Evolutionary conservation across 768 basidiomycete genomes (phyloP).

Genomic region (Hortiboletus flavorubellus): DNA sequence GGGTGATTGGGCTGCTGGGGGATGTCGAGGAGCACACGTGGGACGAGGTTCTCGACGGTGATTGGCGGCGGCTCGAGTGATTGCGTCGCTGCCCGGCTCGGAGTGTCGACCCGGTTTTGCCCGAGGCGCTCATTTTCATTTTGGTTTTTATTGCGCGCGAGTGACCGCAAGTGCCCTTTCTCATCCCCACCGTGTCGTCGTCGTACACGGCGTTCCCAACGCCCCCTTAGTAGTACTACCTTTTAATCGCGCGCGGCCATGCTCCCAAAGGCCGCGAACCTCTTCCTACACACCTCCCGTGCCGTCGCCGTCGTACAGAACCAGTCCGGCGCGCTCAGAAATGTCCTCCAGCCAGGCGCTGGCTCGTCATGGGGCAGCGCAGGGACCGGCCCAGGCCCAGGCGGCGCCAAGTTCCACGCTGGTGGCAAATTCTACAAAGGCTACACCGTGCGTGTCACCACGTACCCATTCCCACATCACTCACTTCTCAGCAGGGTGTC

Average conservation of each 20-base stretch:
- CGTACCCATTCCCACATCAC: neutral
- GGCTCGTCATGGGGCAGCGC: slow-evolving; percentile 53
- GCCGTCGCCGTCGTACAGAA: slow-evolving; percentile 75
- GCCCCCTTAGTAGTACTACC: neutral
- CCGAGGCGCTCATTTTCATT: slow-evolving; percentile 20
- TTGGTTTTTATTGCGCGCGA: slow-evolving; percentile 14
- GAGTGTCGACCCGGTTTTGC: slow-evolving; percentile 13
- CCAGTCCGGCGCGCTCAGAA: slow-evolving; percentile 65
- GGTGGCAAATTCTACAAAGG: slow-evolving; percentile 69
- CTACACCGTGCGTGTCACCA: slow-evolving; percentile 51
- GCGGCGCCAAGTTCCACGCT: slow-evolving; percentile 68
- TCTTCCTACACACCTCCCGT: slow-evolving; percentile 72
- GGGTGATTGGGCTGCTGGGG: slow-evolving; percentile 32
- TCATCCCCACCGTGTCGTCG: neutral
- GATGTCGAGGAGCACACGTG: slow-evolving; percentile 24
- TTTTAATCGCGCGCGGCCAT: slow-evolving; percentile 37
- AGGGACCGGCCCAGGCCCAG: slow-evolving; percentile 54
- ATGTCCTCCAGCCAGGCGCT: slow-evolving; percentile 63
- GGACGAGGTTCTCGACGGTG: slow-evolving; percentile 26
- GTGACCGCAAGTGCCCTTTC: neutral
- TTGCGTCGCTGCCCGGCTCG: slow-evolving; percentile 16
- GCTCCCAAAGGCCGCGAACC: slow-evolving; percentile 82
- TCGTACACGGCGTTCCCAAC: neutral
- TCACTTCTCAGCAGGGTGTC: slow-evolving; percentile 45
- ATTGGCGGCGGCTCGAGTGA: slow-evolving; percentile 27